Evolutionary conservation across 345 rosid species (phyloP).

Genomic region (Capsella bursapastoris): DNA sequence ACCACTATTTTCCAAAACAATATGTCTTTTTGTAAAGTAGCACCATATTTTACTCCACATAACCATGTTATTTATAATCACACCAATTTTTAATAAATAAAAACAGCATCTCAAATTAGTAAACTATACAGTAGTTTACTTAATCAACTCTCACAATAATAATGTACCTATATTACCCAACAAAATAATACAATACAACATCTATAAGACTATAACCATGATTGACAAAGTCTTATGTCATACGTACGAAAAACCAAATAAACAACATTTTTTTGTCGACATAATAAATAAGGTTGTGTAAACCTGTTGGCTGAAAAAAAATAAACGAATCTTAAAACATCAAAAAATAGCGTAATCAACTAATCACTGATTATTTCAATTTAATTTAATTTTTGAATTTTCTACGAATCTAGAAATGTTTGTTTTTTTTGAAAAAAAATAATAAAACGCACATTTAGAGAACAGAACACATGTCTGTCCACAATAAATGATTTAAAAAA

Average conservation of each 20-base stretch:
- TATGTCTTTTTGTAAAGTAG: background rate
- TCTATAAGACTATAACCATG: background rate
- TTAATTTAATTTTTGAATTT: background rate
- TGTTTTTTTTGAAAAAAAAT: too few relatives aligned
- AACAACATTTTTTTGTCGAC: background rate
- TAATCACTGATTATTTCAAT: background rate
- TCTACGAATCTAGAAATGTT: background rate
- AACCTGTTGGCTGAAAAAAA: background rate
- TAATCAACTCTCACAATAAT: background rate
- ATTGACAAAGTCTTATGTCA: background rate
- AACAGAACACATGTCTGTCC: constrained; percentile 38
- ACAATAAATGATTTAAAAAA: background rate
- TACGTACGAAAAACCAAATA: background rate
- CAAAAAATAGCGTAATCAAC: background rate
- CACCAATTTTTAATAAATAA: background rate
- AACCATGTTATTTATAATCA: background rate
- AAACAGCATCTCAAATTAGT: background rate
- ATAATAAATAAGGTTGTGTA: background rate
- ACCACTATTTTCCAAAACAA: background rate
- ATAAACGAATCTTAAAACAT: background rate
- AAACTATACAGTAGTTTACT: background rate
- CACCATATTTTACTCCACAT: background rate
- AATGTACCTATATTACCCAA: background rate
- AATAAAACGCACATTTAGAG: background rate
- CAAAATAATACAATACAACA: background rate